Conservation (phyloP, 768 basidiomycete genomes). For the Suillus tomentosus region DNA sequence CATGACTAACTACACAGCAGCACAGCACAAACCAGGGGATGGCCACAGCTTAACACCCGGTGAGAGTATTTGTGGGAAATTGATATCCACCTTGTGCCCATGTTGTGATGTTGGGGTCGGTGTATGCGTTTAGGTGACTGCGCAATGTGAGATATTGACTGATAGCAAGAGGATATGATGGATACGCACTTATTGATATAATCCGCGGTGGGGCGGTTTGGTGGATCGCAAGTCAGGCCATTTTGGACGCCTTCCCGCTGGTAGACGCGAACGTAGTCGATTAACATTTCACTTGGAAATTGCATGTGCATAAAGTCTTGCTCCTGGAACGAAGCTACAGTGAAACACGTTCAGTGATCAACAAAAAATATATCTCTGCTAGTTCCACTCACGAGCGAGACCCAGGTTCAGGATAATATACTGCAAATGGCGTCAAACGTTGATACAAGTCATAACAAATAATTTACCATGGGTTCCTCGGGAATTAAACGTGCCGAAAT, state of each 20-base stretch:
- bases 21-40: conserved; percentile 21
- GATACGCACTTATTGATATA: conserved; percentile 68
- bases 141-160: conserved; percentile 14
- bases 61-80: conserved; percentile 67
- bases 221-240: conserved; percentile 79
- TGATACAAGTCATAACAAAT: conserved; percentile 11
- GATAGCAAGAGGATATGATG: conserved; percentile 1
- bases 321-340: conserved; percentile 63
- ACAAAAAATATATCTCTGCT: neutral
- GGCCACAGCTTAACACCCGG: conserved; percentile 36
- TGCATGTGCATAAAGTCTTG: conserved; percentile 69
- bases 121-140: conserved; percentile 57
- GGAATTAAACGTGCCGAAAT: conserved; percentile 70
- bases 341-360: conserved; percentile 8
- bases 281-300: conserved; percentile 79
- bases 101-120: conserved; percentile 81
- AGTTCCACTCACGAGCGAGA: conserved; percentile 54
- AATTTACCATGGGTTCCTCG: conserved; percentile 90
- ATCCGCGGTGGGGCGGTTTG: conserved; percentile 70
- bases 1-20: conserved; percentile 16
- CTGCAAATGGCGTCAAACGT: conserved; percentile 38
- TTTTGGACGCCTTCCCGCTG: conserved; percentile 73
- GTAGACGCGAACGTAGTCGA: conserved; percentile 91
- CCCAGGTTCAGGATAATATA: conserved; percentile 87
- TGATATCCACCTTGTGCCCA: conserved; percentile 77